A percentile compares a stretch with the other conserved stretches of the same genome.
phyloP scores from a whole-genome alignment of 176 grass and related monocot species.

The Musa schizocarpa region DNA sequence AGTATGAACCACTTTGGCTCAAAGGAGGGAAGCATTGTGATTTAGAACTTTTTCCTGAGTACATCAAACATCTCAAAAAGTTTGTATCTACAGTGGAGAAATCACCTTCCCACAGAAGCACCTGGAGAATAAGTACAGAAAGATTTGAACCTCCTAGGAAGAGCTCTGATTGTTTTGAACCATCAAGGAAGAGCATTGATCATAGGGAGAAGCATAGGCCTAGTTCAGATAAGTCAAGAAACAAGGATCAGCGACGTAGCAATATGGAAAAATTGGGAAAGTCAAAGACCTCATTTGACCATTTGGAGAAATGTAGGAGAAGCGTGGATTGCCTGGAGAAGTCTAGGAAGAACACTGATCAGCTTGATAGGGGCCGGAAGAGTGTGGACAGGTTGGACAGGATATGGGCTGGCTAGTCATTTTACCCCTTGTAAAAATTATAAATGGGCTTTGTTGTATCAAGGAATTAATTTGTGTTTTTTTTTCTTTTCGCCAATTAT shows the following conservation, averaged over 20 bases:
- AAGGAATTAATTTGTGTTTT: constrained; percentile 23
- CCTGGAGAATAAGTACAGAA: constrained; percentile 42
- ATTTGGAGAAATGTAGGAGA: constrained; percentile 74
- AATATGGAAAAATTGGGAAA: constrained; percentile 76
- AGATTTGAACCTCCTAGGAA: constrained; percentile 62
- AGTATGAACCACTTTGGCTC: constrained; percentile 90
- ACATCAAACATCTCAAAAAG: constrained; percentile 68
- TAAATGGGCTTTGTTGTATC: constrained; percentile 39
- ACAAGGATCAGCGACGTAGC: constrained; percentile 52
- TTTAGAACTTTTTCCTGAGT: constrained; percentile 79
- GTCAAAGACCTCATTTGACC: constrained; percentile 54
- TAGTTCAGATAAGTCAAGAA: constrained; percentile 40
- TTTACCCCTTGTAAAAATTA: constrained; percentile 36
- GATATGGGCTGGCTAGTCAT: constrained; percentile 61
- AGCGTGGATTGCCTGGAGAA: constrained; percentile 68
- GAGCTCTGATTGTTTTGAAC: constrained; percentile 54
- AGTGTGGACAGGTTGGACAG: constrained; percentile 80
- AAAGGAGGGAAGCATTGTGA: constrained; percentile 91
- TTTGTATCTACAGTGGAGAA: constrained; percentile 68
- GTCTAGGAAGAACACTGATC: constrained; percentile 61
- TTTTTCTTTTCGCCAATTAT: constrained; percentile 24
- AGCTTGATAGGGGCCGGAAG: constrained; percentile 67
- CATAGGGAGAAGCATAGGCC: constrained; percentile 46
- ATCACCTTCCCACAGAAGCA: constrained; percentile 49
- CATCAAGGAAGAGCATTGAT: constrained; percentile 56